Percentiles rank a stretch among this genome's conserved stretches.
Evolutionary conservation across 2,329 filamentous ascomycete species (phyloP).

Genomic region (Neonectria hederae): DNA sequence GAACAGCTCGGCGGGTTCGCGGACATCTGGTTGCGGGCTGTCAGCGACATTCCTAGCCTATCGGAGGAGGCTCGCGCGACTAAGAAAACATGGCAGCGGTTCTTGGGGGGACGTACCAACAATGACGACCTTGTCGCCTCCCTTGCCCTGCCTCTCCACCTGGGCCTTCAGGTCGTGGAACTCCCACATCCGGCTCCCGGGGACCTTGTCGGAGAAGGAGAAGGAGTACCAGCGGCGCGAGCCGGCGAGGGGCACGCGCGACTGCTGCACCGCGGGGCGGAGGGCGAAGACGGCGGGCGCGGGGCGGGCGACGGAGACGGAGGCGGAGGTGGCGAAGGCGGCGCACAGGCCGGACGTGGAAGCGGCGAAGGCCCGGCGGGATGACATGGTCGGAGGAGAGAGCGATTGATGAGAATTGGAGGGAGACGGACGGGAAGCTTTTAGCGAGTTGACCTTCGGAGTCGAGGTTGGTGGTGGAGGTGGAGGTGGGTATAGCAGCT

Average conservation of each 20-base stretch:
- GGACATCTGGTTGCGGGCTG: conserved; percentile 64
- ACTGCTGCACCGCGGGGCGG: not conserved
- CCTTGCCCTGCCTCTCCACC: conserved; percentile 36
- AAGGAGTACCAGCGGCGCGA: conserved; percentile 28
- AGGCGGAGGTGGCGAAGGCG: conserved; percentile 16
- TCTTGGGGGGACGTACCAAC: conserved; percentile 53
- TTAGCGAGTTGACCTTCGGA: not conserved
- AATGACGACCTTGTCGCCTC: conserved; percentile 49
- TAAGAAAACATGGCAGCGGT: not conserved
- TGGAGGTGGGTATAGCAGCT: not conserved
- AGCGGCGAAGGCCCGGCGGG: conserved; percentile 30
- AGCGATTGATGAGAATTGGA: not conserved
- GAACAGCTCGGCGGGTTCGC: conserved; percentile 74
- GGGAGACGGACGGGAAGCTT: not conserved
- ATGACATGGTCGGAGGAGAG: conserved; percentile 25
- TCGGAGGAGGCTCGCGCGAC: not conserved
- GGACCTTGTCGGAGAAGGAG: conserved; percentile 17
- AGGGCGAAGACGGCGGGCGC: conserved; percentile 17
- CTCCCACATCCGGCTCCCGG: conserved; percentile 54
- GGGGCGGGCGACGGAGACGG: conserved; percentile 18
- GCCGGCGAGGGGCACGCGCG: conserved; percentile 13
- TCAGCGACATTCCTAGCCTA: not conserved
- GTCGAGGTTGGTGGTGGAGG: not conserved
- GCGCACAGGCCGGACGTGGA: conserved; percentile 29
- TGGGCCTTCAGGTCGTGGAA: conserved; percentile 61